Evolutionary conservation across 192 early-diverging fungal species (phyloP).

Genomic region (Rhizophagus clarus): DNA sequence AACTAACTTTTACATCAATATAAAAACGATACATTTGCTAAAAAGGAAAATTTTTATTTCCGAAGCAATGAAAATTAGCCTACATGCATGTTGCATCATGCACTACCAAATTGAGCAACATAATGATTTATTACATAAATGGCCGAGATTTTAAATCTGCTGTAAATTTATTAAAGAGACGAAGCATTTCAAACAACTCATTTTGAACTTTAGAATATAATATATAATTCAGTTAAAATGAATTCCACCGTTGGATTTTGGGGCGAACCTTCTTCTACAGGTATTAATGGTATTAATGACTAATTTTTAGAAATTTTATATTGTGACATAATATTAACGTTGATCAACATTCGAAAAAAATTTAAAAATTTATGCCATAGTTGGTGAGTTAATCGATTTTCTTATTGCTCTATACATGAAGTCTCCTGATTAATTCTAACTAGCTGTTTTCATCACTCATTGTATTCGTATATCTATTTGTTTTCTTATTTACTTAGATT

Average conservation of each 20-base stretch:
- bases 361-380: no score
- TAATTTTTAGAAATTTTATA: neutral
- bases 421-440: no score
- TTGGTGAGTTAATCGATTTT: no score
- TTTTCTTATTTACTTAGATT: slow-evolving; percentile 38
- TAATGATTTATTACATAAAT: neutral
- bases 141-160: neutral
- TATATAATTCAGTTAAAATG: neutral
- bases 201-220: slow-evolving; percentile 12
- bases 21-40: no score
- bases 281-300: neutral
- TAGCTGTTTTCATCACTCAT: no score
- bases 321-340: neutral
- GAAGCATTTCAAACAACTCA: no score
- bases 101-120: no score
- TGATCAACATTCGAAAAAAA: neutral
- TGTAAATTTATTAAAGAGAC: slow-evolving; percentile 3
- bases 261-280: neutral
- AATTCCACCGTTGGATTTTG: slow-evolving; percentile 13
- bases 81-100: no score
- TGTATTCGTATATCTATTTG: neutral
- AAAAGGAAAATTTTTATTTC: no score
- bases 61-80: no score
- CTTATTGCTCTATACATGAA: no score
- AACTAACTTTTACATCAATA: no score